Evolutionary conservation across 2,329 filamentous ascomycete genomes (phyloP).

Genomic region (Stagonosporopsis vannaccii): DNA sequence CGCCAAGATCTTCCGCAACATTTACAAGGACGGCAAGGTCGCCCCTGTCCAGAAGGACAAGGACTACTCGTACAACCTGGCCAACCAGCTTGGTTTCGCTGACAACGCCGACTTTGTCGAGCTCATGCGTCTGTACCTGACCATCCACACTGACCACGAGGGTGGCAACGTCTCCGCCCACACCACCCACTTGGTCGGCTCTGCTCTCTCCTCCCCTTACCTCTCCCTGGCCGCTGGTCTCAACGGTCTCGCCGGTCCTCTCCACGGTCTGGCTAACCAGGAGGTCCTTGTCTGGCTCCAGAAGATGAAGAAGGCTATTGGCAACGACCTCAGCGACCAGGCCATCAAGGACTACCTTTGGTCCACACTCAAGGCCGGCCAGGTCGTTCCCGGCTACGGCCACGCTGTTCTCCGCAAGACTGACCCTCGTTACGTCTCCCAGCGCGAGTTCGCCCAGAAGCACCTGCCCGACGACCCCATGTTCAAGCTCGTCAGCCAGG

Average conservation of each 20-base stretch:
- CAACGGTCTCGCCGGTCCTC: constrained; percentile 96
- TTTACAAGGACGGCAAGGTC: constrained; percentile 99
- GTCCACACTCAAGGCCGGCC: constrained; percentile 93
- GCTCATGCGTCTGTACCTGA: constrained; percentile 98
- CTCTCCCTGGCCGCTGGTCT: constrained; percentile 95
- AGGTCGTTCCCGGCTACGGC: constrained; percentile 97
- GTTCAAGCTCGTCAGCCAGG: constrained; percentile 99
- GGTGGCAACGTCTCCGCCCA: constrained; percentile 98
- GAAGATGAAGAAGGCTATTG: constrained; percentile 96
- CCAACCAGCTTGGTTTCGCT: constrained; percentile 98
- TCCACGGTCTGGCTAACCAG: constrained; percentile 99
- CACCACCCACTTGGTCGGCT: constrained; percentile 97
- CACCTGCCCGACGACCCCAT: constrained; percentile 97
- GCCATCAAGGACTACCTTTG: constrained; percentile 99
- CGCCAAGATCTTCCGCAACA: constrained; percentile 98
- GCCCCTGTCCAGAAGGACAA: constrained; percentile 96
- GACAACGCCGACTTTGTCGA: constrained; percentile 97
- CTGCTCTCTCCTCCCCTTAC: constrained; percentile 95
- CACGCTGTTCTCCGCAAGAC: constrained; percentile 99
- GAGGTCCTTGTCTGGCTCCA: constrained; percentile 99
- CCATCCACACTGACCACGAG: constrained; percentile 99
- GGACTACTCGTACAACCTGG: constrained; percentile 99
- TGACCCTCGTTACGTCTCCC: constrained; percentile 96
- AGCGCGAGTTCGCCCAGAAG: constrained; percentile 94
- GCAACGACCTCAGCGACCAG: constrained; percentile 94